Conservation (phyloP, 2,329 filamentous ascomycete species). For the Balansia obtecta region DNA sequence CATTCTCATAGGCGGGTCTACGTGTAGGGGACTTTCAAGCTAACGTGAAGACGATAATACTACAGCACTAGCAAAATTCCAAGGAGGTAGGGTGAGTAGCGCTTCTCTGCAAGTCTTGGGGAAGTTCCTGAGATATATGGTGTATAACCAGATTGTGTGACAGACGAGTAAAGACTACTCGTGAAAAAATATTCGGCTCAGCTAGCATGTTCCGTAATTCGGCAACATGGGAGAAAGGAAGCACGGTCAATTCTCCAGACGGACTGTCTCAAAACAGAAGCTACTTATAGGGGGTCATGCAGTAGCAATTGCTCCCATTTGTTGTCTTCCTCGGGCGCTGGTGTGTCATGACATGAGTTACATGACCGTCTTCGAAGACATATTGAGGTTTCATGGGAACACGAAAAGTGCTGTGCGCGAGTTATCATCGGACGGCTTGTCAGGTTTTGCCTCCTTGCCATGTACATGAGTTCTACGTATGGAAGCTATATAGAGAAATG, state of each 20-base stretch:
- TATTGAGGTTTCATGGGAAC: neutral
- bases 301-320: neutral
- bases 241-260: neutral
- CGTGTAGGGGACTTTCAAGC: conserved; percentile 23
- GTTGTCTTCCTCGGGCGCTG: neutral
- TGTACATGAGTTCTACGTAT: neutral
- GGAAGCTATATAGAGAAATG: neutral
- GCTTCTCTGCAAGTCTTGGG: neutral
- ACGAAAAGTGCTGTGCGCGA: neutral
- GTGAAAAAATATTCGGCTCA: neutral
- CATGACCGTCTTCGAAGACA: neutral
- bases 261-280: neutral
- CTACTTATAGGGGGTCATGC: neutral
- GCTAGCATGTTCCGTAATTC: neutral
- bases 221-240: neutral
- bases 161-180: neutral
- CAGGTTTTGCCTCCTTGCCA: neutral
- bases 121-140: neutral
- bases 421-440: neutral
- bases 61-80: neutral
- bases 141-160: neutral
- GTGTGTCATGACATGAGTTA: neutral
- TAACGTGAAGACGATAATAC: neutral
- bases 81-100: no score
- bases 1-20: conserved; percentile 41